phyloP scores from a whole-genome alignment of 2,329 filamentous ascomycete species.

The Esteya vermicola region DNA sequence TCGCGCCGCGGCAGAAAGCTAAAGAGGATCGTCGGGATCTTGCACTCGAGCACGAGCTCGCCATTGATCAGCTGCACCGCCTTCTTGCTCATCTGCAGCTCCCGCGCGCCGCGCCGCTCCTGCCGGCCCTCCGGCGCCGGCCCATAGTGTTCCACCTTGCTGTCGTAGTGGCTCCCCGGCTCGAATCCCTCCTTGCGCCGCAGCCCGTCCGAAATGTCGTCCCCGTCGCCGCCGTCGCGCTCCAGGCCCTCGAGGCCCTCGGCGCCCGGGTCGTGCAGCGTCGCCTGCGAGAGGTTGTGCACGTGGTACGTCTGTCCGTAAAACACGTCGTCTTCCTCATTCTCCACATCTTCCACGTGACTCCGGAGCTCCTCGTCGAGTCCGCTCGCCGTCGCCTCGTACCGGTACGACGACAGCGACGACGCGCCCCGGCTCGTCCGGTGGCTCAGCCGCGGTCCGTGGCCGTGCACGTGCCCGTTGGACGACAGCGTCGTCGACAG shows the following conservation, averaged over 20 bases:
- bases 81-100: constrained; percentile 80
- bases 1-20: constrained; percentile 88
- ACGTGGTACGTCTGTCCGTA: constrained; percentile 37
- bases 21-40: constrained; percentile 96
- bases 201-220: constrained; percentile 14
- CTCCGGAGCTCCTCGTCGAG: constrained; percentile 10
- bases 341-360: constrained; percentile 8
- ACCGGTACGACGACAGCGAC: constrained; percentile 9
- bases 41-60: constrained; percentile 94
- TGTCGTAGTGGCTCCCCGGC: neutral
- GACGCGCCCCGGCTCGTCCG: too few relatives aligned
- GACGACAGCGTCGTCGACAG: too few relatives aligned
- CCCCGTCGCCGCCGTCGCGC: constrained; percentile 10
- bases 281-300: constrained; percentile 36
- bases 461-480: too few relatives aligned
- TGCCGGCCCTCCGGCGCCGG: constrained; percentile 80
- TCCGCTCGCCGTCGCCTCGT: constrained; percentile 18
- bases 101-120: constrained; percentile 70
- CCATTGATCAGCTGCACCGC: constrained; percentile 95
- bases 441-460: constrained; percentile 48
- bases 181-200: constrained; percentile 1
- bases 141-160: constrained; percentile 66
- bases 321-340: constrained; percentile 59
- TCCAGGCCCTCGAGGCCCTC: neutral
- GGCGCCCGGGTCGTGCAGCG: constrained; percentile 31